Conservation (phyloP, 371 early-diverging fungal genomes). For the Saksenaea oblongispora region DNA sequence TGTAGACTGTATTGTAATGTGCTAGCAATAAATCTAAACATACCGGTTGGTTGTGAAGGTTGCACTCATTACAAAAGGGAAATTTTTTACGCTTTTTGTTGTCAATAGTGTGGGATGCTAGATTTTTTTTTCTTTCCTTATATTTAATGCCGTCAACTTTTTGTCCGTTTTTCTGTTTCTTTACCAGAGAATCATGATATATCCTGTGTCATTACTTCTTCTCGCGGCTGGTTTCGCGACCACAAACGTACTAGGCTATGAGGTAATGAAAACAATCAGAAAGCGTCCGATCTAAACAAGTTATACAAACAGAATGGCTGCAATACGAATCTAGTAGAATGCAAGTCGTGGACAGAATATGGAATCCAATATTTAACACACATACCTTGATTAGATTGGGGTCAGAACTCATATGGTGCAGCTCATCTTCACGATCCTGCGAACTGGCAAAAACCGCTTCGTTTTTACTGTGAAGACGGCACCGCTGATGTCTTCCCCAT, state of each 20-base stretch:
- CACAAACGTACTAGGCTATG: not conserved
- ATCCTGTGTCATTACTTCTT: not conserved
- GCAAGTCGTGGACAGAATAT: conserved; percentile 22
- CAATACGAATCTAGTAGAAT: conserved; percentile 45
- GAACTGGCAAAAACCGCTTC: conserved; percentile 53
- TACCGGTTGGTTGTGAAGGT: conserved; percentile 2
- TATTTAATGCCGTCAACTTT: not conserved
- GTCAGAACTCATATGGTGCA: conserved; percentile 55
- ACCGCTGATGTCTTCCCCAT: conserved; percentile 64
- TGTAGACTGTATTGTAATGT: conserved; percentile 2
- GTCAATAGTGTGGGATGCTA: not conserved
- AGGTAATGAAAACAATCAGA: not conserved
- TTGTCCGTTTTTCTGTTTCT: not conserved
- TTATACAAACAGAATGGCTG: conserved; percentile 32
- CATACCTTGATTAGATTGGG: conserved; percentile 45
- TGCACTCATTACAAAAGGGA: conserved; percentile 2
- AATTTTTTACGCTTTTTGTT: conserved; percentile 6
- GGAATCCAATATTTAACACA: not conserved
- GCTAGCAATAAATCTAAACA: not conserved
- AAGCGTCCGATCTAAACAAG: not conserved
- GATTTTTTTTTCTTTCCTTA: not conserved
- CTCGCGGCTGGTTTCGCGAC: conserved; percentile 2
- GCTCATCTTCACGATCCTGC: conserved; percentile 29
- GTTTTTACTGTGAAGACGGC: conserved; percentile 63
- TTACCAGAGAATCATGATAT: not conserved